These are phyloP conservation scores for Wallacemonas sp. DNA, from an alignment of 208 protist species.

Conservation along the genomic window DNA sequence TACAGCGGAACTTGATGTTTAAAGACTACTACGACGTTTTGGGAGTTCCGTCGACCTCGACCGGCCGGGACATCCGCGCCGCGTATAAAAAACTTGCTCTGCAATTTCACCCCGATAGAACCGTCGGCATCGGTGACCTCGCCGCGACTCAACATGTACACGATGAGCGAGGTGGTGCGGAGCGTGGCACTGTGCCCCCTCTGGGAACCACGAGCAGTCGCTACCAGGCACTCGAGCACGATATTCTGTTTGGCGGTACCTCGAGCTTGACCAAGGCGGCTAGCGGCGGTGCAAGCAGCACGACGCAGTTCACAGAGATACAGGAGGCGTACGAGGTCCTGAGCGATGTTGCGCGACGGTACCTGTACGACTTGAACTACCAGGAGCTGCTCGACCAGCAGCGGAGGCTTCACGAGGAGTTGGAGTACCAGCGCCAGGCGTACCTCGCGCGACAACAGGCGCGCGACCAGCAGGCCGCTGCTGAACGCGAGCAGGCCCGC, in stretches of 20 bases:
- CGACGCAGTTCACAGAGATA: constrained; percentile 55
- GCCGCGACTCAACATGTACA: constrained; percentile 7
- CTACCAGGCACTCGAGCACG: background rate
- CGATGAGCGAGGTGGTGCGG: background rate
- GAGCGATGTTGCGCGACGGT: constrained; percentile 81
- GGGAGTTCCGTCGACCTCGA: constrained; percentile 51
- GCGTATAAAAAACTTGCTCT: constrained; percentile 75
- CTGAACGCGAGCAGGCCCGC: constrained; percentile 6
- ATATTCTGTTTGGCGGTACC: constrained; percentile 16
- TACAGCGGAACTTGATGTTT: constrained; percentile 51
- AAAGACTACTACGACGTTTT: constrained; percentile 86
- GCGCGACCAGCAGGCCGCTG: constrained; percentile 6
- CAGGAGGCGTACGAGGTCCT: constrained; percentile 91
- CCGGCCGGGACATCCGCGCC: constrained; percentile 59
- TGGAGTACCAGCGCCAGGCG: constrained; percentile 16
- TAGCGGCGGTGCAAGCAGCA: too few species aligned
- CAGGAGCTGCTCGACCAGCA: constrained; percentile 36
- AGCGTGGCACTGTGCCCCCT: background rate
- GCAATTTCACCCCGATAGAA: constrained; percentile 72
- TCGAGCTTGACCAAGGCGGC: background rate
- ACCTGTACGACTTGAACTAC: constrained; percentile 87
- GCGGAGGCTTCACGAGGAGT: constrained; percentile 19
- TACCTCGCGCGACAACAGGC: constrained; percentile 11
- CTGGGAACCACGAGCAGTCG: background rate
- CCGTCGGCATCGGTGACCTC: background rate